phyloP scores from a whole-genome alignment of 345 rosid species.

The Aquilaria malaccensis region DNA sequence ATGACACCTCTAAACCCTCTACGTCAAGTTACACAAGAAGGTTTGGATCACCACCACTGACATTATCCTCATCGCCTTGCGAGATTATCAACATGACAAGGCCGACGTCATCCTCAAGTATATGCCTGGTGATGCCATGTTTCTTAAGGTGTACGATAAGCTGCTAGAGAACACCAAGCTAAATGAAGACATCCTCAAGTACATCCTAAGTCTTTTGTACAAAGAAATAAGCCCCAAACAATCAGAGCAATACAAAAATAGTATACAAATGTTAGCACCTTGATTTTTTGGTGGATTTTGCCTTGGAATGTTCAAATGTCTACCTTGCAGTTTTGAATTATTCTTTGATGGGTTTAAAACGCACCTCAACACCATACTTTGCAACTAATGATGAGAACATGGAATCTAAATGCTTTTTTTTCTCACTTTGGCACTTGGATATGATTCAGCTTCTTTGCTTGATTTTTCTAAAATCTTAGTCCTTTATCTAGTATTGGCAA shows the following conservation, averaged over 20 bases:
- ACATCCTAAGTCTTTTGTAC: constrained; percentile 1
- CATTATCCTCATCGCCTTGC: constrained; percentile 43
- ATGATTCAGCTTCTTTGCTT: constrained; percentile 43
- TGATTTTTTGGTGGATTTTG: constrained; percentile 21
- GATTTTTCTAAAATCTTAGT: constrained; percentile 44
- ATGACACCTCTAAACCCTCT: constrained; percentile 40
- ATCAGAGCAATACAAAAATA: not conserved
- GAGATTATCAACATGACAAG: constrained; percentile 55
- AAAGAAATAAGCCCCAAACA: constrained; percentile 1
- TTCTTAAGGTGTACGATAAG: constrained; percentile 42
- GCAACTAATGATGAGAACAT: constrained; percentile 73
- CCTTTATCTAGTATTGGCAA: not conserved
- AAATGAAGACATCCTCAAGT: constrained; percentile 16
- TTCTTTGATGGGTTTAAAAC: constrained; percentile 72
- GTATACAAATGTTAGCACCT: not conserved
- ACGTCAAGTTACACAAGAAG: constrained; percentile 62
- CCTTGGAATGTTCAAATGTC: constrained; percentile 48
- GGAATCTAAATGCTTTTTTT: constrained; percentile 68
- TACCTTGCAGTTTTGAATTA: constrained; percentile 82
- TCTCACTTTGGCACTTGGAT: constrained; percentile 51
- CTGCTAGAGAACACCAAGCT: constrained; percentile 21
- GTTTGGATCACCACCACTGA: constrained; percentile 59
- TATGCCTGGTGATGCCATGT: constrained; percentile 43
- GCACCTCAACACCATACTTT: constrained; percentile 53
- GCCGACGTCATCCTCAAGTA: constrained; percentile 51